Evolutionary conservation across 768 basidiomycete genomes (phyloP).

Genomic region (Trametes meyenii): DNA sequence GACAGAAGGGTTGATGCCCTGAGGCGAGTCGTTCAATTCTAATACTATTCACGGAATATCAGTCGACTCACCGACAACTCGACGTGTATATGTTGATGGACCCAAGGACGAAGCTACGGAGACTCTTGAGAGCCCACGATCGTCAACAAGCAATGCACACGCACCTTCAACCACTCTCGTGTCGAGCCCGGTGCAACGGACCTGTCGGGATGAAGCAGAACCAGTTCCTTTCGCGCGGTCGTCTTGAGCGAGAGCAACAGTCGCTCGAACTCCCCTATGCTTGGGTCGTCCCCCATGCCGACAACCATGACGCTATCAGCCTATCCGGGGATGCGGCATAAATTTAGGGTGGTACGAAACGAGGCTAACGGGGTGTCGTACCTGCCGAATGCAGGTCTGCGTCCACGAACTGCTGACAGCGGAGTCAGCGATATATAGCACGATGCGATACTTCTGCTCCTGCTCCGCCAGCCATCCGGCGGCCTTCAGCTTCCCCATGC

Average conservation of each 20-base stretch:
- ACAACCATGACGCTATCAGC: conserved; percentile 95
- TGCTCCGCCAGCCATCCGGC: conserved; percentile 94
- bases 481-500: conserved; percentile 97
- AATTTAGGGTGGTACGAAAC: no score
- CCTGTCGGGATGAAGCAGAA: conserved; percentile 90
- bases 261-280: conserved; percentile 92
- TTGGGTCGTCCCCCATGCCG: conserved; percentile 91
- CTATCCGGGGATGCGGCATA: conserved; percentile 36
- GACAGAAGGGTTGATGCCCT: conserved; percentile 74
- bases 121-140: not conserved
- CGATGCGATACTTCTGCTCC: conserved; percentile 90
- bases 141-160: conserved; percentile 9
- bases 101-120: conserved; percentile 87
- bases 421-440: conserved; percentile 95
- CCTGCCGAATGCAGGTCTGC: conserved; percentile 95
- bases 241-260: conserved; percentile 94
- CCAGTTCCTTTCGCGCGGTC: conserved; percentile 96
- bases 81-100: conserved; percentile 94
- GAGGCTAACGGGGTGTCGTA: conserved; percentile 33
- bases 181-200: conserved; percentile 90
- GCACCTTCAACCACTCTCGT: conserved; percentile 91
- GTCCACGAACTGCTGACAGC: conserved; percentile 97
- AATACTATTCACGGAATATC: not conserved
- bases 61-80: conserved; percentile 70
- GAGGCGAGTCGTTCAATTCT: not conserved